phyloP scores from a whole-genome alignment of 106 monocot species.

The Ottelia alismoides region DNA sequence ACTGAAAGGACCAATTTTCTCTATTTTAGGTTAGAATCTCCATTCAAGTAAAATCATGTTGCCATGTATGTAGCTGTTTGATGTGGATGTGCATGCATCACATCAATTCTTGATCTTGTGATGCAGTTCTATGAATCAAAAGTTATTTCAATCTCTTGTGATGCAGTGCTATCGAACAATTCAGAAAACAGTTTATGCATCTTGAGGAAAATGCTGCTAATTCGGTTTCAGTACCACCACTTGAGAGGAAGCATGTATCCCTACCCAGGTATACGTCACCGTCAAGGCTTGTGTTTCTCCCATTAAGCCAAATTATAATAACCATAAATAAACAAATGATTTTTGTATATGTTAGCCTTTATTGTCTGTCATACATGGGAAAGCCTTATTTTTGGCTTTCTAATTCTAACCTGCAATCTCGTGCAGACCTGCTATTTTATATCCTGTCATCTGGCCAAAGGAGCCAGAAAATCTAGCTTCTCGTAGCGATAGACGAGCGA shows the following conservation, averaged over 20 bases:
- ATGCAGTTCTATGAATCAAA: too few relatives aligned
- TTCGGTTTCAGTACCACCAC: conserved; percentile 35
- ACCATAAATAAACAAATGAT: too few relatives aligned
- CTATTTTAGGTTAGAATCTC: conserved; percentile 44
- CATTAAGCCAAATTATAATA: too few relatives aligned
- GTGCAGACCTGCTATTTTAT: neutral
- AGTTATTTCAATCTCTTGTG: too few relatives aligned
- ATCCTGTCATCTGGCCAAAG: neutral
- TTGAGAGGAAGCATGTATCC: conserved; percentile 79
- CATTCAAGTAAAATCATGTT: too few relatives aligned
- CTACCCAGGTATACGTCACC: conserved; percentile 48
- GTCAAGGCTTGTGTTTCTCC: neutral
- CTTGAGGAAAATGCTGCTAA: conserved; percentile 74
- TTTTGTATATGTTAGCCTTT: too few relatives aligned
- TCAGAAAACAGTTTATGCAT: conserved; percentile 61
- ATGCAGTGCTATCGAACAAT: conserved; percentile 76
- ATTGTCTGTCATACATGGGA: too few relatives aligned
- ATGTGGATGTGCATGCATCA: too few relatives aligned
- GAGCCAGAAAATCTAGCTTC: too few relatives aligned
- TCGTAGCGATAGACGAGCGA: too few relatives aligned
- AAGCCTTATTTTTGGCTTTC: too few relatives aligned
- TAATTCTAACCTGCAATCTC: neutral
- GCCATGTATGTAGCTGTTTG: too few relatives aligned
- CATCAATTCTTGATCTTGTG: neutral
- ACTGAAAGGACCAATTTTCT: conserved; percentile 59